These are phyloP conservation scores for Durio zibethinus DNA, from an alignment of 345 rosid species.

Conservation along the genomic window DNA sequence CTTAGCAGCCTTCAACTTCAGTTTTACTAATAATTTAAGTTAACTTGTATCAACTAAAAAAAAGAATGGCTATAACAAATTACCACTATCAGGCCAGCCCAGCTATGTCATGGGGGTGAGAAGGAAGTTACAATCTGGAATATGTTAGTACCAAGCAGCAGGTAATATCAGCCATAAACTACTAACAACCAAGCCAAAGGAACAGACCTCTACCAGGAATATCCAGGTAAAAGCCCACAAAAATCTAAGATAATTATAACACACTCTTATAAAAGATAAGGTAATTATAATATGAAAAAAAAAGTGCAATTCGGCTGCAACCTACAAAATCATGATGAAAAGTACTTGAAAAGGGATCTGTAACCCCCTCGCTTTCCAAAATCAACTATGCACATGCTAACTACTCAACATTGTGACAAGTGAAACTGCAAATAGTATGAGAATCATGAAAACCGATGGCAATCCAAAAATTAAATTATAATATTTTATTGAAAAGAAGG, in stretches of 20 bases:
- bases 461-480: not conserved
- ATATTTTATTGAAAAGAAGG: not conserved
- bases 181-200: not conserved
- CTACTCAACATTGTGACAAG: not conserved
- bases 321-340: not conserved
- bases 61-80: not conserved
- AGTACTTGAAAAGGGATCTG: slow-evolving; percentile 6
- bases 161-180: not conserved
- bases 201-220: not conserved
- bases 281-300: not conserved
- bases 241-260: not conserved
- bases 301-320: not conserved
- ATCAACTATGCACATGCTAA: not conserved
- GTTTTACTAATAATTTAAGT: not conserved
- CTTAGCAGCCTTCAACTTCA: not conserved
- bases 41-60: not conserved
- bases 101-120: not conserved
- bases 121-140: not conserved
- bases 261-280: not conserved
- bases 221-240: not conserved
- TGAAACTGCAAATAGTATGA: not conserved
- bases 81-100: not conserved
- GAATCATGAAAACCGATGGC: not conserved
- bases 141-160: not conserved
- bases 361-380: not conserved